Evolutionary conservation across 179 eudicot genomes (phyloP).

Genomic region (Amaranthus tricolor): DNA sequence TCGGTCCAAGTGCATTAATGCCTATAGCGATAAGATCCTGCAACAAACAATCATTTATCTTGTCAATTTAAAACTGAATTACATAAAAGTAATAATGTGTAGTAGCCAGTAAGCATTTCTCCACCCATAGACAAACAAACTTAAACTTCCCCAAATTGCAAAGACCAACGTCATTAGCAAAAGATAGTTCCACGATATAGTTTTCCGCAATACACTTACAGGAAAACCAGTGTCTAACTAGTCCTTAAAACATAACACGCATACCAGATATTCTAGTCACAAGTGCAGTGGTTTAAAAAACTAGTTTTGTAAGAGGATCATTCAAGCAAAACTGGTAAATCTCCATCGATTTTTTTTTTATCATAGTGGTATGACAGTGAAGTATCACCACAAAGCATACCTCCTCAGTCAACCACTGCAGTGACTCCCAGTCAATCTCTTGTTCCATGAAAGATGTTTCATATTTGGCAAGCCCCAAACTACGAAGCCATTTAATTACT

Average conservation of each 20-base stretch:
- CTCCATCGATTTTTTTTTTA: background rate
- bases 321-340: background rate
- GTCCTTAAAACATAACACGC: background rate
- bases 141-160: background rate
- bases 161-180: background rate
- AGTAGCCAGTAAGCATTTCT: background rate
- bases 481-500: constrained; percentile 61
- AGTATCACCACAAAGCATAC: constrained; percentile 33
- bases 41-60: constrained; percentile 15
- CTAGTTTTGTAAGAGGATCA: background rate
- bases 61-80: background rate
- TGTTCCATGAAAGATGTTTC: constrained; percentile 58
- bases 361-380: background rate
- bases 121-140: background rate
- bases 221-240: background rate
- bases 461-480: constrained; percentile 65
- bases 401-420: constrained; percentile 81
- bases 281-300: background rate
- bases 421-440: constrained; percentile 86
- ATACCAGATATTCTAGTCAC: background rate
- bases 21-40: constrained; percentile 85
- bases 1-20: constrained; percentile 84
- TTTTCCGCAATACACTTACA: background rate
- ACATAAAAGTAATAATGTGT: background rate
- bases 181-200: background rate